phyloP scores from a whole-genome alignment of 2,329 filamentous ascomycete species.

The Neonectria magnoliae region DNA sequence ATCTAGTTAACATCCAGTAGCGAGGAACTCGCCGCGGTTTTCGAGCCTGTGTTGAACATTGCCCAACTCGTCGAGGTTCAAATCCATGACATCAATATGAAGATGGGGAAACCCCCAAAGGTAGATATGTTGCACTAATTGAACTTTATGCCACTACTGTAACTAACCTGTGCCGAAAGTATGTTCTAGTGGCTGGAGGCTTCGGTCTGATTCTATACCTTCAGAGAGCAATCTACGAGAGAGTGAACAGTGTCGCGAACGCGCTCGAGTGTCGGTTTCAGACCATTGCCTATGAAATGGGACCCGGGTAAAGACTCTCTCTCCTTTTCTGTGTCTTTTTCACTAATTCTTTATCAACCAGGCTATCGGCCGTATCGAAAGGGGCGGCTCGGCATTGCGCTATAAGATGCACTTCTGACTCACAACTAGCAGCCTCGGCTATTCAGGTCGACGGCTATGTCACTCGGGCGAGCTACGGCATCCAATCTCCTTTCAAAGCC shows the following conservation, averaged over 20 bases:
- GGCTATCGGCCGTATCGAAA: neutral
- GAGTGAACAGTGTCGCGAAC: neutral
- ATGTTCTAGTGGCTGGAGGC: neutral
- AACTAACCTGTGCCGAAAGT: neutral
- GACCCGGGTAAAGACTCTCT: too few relatives aligned
- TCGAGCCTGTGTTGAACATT: neutral
- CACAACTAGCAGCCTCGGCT: neutral
- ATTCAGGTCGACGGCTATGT: neutral
- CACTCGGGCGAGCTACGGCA: neutral
- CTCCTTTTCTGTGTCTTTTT: too few relatives aligned
- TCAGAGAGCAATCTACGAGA: neutral
- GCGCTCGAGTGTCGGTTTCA: neutral
- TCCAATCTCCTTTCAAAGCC: neutral
- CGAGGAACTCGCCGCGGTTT: neutral
- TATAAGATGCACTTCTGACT: neutral
- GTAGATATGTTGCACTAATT: neutral
- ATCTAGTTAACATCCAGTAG: neutral
- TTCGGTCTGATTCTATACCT: neutral
- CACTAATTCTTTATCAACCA: neutral
- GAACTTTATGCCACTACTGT: neutral
- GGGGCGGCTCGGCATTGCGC: neutral
- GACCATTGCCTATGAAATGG: neutral
- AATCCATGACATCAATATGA: neutral
- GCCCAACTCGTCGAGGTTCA: neutral
- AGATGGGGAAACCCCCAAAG: neutral